A percentile compares a stretch with the other conserved stretches of the same genome.
Conservation (phyloP, 106 monocot species). For the Phalaenopsis equestris region DNA sequence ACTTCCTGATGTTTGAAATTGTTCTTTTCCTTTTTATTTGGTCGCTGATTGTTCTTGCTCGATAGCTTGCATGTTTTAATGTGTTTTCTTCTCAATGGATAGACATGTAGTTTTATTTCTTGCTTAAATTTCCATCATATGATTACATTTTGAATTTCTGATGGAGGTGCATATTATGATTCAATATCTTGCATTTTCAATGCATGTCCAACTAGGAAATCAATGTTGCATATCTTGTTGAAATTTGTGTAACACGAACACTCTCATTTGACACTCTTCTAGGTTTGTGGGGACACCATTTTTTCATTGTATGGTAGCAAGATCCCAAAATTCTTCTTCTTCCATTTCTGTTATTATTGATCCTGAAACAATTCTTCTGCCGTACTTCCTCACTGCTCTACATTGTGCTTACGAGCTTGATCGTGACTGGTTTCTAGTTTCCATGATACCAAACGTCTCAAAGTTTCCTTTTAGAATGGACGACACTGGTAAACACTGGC, state of each 20-base stretch:
- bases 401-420: conserved; percentile 41
- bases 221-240: not conserved
- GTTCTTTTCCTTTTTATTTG: not conserved
- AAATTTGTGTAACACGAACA: not conserved
- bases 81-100: not conserved
- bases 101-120: not conserved
- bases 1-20: not conserved
- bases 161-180: not conserved
- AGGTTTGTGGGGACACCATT: conserved; percentile 88
- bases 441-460: conserved; percentile 30
- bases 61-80: not conserved
- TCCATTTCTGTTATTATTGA: conserved; percentile 72
- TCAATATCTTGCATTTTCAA: not conserved
- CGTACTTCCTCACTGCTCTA: conserved; percentile 44
- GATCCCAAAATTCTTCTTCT: conserved; percentile 48
- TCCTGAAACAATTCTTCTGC: conserved; percentile 74
- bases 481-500: conserved; percentile 37
- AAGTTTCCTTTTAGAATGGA: conserved; percentile 50
- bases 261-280: conserved; percentile 12
- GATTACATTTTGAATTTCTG: not conserved
- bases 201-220: not conserved
- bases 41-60: not conserved
- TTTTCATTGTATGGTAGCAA: conserved; percentile 85
- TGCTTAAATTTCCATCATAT: not conserved
- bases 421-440: conserved; percentile 73